Conservation (phyloP, 192 early-diverging fungal species). For the Entomortierella lignicola region DNA sequence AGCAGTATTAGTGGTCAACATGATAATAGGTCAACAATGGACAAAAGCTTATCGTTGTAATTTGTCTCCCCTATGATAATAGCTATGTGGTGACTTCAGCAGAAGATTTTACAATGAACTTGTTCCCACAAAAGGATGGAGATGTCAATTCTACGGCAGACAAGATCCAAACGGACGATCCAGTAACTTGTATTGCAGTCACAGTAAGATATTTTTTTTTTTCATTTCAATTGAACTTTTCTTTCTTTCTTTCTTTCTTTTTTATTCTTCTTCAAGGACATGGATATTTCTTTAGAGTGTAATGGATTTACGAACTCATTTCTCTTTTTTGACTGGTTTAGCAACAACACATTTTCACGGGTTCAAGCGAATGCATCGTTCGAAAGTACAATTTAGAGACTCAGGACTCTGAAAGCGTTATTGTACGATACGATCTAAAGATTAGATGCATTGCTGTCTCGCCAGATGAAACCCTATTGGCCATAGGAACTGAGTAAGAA, state of each 20-base stretch:
- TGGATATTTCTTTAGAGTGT: no score
- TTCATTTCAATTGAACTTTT: no score
- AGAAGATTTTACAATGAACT: conserved; percentile 19
- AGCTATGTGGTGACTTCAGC: conserved; percentile 16
- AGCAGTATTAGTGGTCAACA: no score
- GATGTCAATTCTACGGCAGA: neutral
- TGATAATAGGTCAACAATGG: no score
- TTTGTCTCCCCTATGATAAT: neutral
- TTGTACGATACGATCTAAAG: conserved; percentile 18
- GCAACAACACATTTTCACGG: conserved; percentile 16
- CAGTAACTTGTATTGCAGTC: conserved; percentile 18
- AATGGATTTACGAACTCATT: no score
- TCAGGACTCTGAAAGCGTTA: conserved; percentile 9
- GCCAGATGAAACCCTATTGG: conserved; percentile 11
- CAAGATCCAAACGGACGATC: conserved; percentile 16
- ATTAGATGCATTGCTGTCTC: conserved; percentile 42
- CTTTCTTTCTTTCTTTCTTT: no score
- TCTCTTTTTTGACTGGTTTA: conserved; percentile 7
- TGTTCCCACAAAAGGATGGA: conserved; percentile 28
- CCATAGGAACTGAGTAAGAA: conserved; percentile 45
- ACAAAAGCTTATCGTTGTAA: no score
- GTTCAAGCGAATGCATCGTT: conserved; percentile 20
- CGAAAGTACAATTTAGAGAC: conserved; percentile 17
- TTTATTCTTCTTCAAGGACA: no score
- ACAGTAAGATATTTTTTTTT: conserved; percentile 24